Percentiles rank a stretch among this genome's conserved stretches.
Evolutionary conservation across 2,329 filamentous ascomycete genomes (phyloP).

Genomic region (Fusarium pininemorale): DNA sequence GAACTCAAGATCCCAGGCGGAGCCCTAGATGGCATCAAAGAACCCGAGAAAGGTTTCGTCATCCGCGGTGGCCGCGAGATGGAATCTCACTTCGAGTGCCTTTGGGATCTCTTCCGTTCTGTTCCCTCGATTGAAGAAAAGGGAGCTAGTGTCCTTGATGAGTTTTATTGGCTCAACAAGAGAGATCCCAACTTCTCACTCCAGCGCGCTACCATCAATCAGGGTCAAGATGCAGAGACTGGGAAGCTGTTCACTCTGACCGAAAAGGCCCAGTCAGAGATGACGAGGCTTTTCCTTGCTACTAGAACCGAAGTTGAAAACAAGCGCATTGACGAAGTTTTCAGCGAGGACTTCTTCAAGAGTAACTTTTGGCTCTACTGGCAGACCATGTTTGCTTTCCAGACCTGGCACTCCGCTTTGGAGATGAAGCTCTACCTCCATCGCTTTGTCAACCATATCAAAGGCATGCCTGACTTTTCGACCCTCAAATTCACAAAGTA

Average conservation of each 20-base stretch:
- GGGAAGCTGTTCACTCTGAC: background rate
- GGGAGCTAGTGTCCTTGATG: background rate
- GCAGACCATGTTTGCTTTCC: conserved; percentile 7
- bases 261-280: background rate
- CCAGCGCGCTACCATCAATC: background rate
- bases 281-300: background rate
- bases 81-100: conserved; percentile 3
- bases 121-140: background rate
- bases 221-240: background rate
- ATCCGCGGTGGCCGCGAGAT: background rate
- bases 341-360: background rate
- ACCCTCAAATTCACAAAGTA: background rate
- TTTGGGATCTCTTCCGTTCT: conserved; percentile 1
- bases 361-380: conserved; percentile 4
- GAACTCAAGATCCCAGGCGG: background rate
- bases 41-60: background rate
- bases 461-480: conserved; percentile 1
- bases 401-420: background rate
- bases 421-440: conserved; percentile 1
- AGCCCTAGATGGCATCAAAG: background rate
- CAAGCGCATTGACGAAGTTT: background rate
- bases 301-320: background rate
- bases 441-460: conserved; percentile 2
- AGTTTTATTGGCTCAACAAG: conserved; percentile 6
- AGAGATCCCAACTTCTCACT: background rate